Conservation (phyloP, 208 protist species). For the Acanthamoeba pearcei region DNA sequence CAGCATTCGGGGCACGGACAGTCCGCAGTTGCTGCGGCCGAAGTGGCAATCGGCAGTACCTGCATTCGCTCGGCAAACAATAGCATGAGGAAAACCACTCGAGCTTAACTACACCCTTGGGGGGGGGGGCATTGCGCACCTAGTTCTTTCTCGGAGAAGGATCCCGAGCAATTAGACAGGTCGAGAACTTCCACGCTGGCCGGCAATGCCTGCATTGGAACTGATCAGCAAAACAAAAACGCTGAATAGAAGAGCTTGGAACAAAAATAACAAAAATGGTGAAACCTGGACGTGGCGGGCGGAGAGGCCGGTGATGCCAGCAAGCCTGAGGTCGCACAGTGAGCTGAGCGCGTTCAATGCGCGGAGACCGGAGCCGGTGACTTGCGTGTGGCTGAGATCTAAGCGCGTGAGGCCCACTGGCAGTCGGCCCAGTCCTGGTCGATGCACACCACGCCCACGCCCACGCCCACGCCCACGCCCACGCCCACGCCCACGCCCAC, state of each 20-base stretch:
- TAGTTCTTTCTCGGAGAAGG: not conserved
- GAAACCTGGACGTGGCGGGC: not conserved
- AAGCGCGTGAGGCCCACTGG: not conserved
- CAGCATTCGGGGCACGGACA: not conserved
- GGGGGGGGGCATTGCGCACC: no score
- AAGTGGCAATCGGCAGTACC: no score
- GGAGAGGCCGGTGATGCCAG: not conserved
- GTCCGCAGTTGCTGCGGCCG: no score
- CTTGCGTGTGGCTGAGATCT: not conserved
- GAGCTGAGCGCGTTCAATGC: not conserved
- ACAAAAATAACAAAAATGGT: no score
- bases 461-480: not conserved
- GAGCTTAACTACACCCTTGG: no score
- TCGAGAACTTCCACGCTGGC: not conserved
- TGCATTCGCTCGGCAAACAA: no score
- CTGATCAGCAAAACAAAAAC: not conserved
- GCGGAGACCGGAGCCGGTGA: not conserved
- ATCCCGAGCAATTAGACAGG: not conserved
- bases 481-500: no score
- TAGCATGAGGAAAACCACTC: no score
- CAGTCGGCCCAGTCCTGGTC: not conserved
- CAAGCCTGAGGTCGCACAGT: not conserved
- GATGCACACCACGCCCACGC: not conserved
- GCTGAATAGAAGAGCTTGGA: not conserved
- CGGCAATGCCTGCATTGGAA: not conserved